Percentiles rank a stretch among this genome's conserved stretches.
Conservation (phyloP, 2,329 filamentous ascomycete genomes). For the Keithomyces neogunnii region DNA sequence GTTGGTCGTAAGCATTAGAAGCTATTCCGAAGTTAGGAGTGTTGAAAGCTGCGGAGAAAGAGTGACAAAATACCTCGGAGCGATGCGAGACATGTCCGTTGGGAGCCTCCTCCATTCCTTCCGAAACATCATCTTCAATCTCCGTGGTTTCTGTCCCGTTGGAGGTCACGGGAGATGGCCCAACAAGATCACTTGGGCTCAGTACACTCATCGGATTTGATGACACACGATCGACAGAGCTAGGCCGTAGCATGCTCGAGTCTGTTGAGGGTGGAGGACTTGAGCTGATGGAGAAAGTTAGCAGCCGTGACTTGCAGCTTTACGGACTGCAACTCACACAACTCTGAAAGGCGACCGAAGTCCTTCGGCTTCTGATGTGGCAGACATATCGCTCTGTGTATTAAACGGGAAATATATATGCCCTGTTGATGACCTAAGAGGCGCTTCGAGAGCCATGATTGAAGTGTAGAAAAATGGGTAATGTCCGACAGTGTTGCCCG, state of each 20-base stretch:
- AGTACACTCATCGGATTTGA: conserved; percentile 47
- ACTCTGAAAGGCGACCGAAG: conserved; percentile 40
- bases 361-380: conserved; percentile 43
- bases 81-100: conserved; percentile 11
- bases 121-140: conserved; percentile 68
- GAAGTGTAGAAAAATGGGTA: background rate
- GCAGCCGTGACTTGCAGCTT: background rate
- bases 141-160: conserved; percentile 77
- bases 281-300: conserved; percentile 18
- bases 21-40: conserved; percentile 22
- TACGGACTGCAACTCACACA: conserved; percentile 32
- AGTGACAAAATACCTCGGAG: conserved; percentile 20
- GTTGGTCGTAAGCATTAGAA: conserved; percentile 47
- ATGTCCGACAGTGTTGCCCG: conserved; percentile 1
- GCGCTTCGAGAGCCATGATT: conserved; percentile 37
- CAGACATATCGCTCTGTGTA: conserved; percentile 43
- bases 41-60: background rate
- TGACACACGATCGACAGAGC: conserved; percentile 37
- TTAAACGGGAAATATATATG: conserved; percentile 30
- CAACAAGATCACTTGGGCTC: conserved; percentile 62
- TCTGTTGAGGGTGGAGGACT: conserved; percentile 30
- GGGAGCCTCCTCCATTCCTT: conserved; percentile 41
- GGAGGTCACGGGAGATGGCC: conserved; percentile 77
- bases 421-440: conserved; percentile 53
- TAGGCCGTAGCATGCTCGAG: conserved; percentile 42